These are phyloP conservation scores for Citropsis articulata DNA, from an alignment of 345 rosid genomes.

Conservation along the genomic window DNA sequence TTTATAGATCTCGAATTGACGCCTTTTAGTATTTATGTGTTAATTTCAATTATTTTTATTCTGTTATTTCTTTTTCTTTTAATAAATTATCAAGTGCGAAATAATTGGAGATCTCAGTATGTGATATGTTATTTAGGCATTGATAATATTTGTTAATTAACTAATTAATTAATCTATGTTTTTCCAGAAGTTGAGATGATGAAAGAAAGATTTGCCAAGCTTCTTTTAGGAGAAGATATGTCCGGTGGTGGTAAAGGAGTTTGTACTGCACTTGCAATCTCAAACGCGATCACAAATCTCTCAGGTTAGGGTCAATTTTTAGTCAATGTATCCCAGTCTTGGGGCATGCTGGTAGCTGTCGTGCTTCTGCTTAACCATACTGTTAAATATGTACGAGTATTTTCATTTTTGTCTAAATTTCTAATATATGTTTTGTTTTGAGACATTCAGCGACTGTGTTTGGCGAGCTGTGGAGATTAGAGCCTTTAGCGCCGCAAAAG, in stretches of 20 bases:
- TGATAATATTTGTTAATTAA: not conserved
- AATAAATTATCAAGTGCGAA: not conserved
- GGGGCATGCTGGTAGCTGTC: too few species aligned
- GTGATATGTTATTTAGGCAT: not conserved
- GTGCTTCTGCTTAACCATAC: too few species aligned
- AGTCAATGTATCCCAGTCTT: not conserved
- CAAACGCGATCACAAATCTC: slow-evolving; percentile 96
- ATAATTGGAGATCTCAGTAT: not conserved
- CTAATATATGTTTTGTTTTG: not conserved
- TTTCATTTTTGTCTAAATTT: not conserved
- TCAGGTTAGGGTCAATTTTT: slow-evolving; percentile 55
- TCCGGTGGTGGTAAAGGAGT: slow-evolving; percentile 99
- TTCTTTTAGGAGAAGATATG: slow-evolving; percentile 97
- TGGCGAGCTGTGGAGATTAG: slow-evolving; percentile 94
- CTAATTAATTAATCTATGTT: not conserved
- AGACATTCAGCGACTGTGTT: slow-evolving; percentile 76
- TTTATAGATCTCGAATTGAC: not conserved
- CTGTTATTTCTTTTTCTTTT: not conserved
- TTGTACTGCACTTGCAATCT: slow-evolving; percentile 95
- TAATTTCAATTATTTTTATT: not conserved
- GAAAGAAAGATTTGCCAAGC: slow-evolving; percentile 98
- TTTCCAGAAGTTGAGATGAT: slow-evolving; percentile 80
- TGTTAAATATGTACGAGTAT: not conserved
- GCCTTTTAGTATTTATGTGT: not conserved
- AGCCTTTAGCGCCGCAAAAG: slow-evolving; percentile 78